These are phyloP conservation scores for Periglandula ipomoeae DNA, from an alignment of 2,329 filamentous ascomycete species.

Conservation along the genomic window DNA sequence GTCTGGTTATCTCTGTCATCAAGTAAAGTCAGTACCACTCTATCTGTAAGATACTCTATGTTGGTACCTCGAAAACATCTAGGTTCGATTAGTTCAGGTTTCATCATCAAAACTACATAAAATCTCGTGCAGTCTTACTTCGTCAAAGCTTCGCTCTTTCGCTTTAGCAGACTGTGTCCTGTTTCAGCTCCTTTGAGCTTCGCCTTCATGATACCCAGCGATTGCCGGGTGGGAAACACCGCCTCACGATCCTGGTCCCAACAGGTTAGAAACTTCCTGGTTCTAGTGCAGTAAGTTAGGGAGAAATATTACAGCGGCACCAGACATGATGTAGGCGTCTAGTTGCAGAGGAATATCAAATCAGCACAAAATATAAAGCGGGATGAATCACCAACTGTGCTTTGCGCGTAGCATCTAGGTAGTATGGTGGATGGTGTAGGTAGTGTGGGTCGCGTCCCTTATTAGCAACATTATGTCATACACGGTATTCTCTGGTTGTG, in stretches of 20 bases:
- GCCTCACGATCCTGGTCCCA: conserved; percentile 73
- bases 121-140: conserved; percentile 53
- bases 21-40: conserved; percentile 5
- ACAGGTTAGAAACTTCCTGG: neutral
- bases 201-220: conserved; percentile 90
- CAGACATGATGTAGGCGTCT: conserved; percentile 20
- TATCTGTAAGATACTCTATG: neutral
- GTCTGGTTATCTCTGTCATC: conserved; percentile 73
- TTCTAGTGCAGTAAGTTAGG: neutral
- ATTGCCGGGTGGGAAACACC: conserved; percentile 97
- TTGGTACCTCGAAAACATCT: conserved; percentile 8
- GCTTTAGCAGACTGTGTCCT: conserved; percentile 89
- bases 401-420: neutral
- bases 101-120: neutral
- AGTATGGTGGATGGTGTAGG: too few species aligned
- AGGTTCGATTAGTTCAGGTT: neutral
- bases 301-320: conserved; percentile 18
- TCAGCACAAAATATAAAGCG: neutral
- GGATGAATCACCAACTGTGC: neutral
- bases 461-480: too few species aligned
- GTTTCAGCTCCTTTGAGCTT: conserved; percentile 92
- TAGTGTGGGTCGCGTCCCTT: neutral
- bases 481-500: neutral
- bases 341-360: neutral
- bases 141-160: conserved; percentile 95